A percentile compares a stretch with the other conserved stretches of the same genome.
Evolutionary conservation across 441 rosid genomes (phyloP).

Genomic region (Brassica hybrid): DNA sequence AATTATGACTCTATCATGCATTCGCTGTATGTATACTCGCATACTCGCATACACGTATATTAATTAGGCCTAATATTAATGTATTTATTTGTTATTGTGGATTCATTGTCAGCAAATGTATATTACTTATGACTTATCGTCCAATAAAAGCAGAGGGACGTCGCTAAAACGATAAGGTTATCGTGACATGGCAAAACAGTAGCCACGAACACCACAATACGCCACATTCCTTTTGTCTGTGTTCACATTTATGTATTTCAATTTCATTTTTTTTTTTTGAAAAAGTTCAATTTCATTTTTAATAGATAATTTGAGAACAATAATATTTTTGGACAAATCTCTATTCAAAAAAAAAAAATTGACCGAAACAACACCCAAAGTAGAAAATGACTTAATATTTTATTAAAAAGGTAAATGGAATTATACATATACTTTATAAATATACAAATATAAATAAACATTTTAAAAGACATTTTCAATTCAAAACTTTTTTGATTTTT

Average conservation of each 20-base stretch:
- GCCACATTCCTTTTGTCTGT: conserved; percentile 34
- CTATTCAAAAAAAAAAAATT: too few species aligned
- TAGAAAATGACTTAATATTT: too few species aligned
- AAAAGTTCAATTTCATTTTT: background rate
- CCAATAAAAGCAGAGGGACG: conserved; percentile 27
- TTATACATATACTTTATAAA: too few species aligned
- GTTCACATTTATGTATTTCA: background rate
- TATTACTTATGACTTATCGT: background rate
- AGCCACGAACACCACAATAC: conserved; percentile 24
- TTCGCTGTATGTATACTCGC: background rate
- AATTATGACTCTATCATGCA: background rate
- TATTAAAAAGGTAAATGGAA: too few species aligned
- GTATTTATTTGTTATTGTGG: conserved; percentile 6
- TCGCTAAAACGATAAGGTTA: conserved; percentile 32
- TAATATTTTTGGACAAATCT: too few species aligned
- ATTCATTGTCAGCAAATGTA: conserved; percentile 21
- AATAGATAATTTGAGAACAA: background rate
- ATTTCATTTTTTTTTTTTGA: background rate
- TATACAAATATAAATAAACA: too few species aligned
- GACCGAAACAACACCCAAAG: too few species aligned
- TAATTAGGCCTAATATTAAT: background rate
- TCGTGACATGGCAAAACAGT: conserved; percentile 27
- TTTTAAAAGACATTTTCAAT: too few species aligned
- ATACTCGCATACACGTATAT: background rate
- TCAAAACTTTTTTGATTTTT: too few species aligned